phyloP scores from a whole-genome alignment of 495 filamentous ascomycete genomes.

The Trichoderma erinaceum region DNA sequence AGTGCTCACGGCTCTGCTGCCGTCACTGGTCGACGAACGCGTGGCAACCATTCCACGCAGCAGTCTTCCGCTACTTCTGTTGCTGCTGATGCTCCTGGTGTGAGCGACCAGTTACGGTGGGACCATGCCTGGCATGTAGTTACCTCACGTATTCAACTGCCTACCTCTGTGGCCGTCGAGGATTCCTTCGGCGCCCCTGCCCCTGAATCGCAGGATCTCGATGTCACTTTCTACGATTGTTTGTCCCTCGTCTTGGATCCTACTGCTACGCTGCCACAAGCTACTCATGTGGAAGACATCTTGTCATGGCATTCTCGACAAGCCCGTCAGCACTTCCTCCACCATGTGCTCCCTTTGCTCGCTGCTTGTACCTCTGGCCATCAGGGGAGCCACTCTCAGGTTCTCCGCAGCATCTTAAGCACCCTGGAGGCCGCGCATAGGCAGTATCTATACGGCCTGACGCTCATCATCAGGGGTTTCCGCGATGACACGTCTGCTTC shows the following conservation, averaged over 20 bases:
- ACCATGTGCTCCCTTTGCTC: constrained; percentile 45
- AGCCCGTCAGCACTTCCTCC: constrained; percentile 44
- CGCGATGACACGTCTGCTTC: constrained; percentile 20
- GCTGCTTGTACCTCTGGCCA: constrained; percentile 28
- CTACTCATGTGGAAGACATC: constrained; percentile 42
- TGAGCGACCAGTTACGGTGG: constrained; percentile 53
- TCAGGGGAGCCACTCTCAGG: constrained; percentile 17
- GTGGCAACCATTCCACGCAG: not conserved
- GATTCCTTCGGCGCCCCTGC: constrained; percentile 38
- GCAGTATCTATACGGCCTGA: constrained; percentile 45
- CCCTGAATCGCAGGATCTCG: constrained; percentile 36
- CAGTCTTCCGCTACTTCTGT: not conserved
- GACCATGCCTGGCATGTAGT: constrained; percentile 64
- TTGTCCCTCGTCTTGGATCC: constrained; percentile 38
- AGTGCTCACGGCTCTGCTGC: not conserved
- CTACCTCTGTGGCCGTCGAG: constrained; percentile 38
- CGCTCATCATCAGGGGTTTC: constrained; percentile 37
- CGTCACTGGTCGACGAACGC: constrained; percentile 7
- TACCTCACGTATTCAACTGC: constrained; percentile 55
- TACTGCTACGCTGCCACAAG: constrained; percentile 32
- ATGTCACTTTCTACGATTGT: constrained; percentile 37
- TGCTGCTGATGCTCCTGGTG: not conserved
- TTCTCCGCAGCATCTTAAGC: constrained; percentile 41
- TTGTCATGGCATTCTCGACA: constrained; percentile 48
- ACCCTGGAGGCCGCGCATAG: constrained; percentile 45